phyloP scores from a whole-genome alignment of 164 flowering plant genomes.

The Stephania japonica region DNA sequence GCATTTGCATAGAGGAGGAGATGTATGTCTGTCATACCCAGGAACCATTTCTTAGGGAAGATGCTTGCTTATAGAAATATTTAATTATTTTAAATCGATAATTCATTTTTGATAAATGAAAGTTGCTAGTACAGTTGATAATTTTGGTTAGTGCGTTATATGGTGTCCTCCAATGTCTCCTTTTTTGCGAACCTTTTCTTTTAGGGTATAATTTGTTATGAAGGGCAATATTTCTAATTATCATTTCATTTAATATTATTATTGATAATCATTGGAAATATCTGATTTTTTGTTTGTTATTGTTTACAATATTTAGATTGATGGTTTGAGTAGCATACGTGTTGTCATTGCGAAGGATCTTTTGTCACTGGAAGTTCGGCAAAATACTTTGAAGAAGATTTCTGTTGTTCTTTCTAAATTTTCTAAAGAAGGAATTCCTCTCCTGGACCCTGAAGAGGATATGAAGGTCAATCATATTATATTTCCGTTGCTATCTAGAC shows the following conservation, averaged over 20 bases:
- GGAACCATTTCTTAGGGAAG: not conserved
- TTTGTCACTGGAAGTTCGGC: slow-evolving; percentile 76
- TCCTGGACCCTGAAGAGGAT: slow-evolving; percentile 87
- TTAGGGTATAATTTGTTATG: not conserved
- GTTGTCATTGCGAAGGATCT: slow-evolving; percentile 74
- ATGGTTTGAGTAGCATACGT: slow-evolving; percentile 53
- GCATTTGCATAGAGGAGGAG: not conserved
- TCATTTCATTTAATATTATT: not conserved
- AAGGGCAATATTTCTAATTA: not conserved
- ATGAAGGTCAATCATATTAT: slow-evolving; percentile 50
- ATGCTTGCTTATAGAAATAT: not conserved
- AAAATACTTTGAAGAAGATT: slow-evolving; percentile 77
- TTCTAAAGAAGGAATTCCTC: slow-evolving; percentile 62
- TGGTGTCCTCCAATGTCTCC: not conserved
- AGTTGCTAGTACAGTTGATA: not conserved
- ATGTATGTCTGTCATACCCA: not conserved
- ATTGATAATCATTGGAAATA: not conserved
- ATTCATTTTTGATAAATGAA: not conserved
- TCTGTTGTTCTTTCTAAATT: slow-evolving; percentile 69
- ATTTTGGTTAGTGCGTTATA: not conserved
- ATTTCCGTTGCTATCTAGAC: slow-evolving; percentile 3
- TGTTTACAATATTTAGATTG: slow-evolving; percentile 40
- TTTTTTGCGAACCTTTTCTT: not conserved
- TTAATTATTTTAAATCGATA: not conserved
- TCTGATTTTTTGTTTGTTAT: not conserved